Evolutionary conservation across 2,329 filamentous ascomycete genomes (phyloP).

Genomic region (Teratosphaeria gauchensis): DNA sequence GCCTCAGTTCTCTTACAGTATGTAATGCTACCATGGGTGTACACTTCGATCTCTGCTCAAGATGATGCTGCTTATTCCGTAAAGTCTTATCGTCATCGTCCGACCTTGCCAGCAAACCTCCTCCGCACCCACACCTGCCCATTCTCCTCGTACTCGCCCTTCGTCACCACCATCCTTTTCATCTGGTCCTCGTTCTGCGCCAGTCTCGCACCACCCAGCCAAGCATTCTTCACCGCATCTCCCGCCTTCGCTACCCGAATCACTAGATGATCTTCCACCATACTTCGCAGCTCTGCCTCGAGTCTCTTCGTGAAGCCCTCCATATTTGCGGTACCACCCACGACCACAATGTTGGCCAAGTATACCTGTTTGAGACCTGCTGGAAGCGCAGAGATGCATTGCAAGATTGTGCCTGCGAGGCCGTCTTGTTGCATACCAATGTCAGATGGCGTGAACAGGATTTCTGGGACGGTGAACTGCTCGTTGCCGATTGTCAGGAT

Average conservation of each 20-base stretch:
- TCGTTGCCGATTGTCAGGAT: constrained; percentile 83
- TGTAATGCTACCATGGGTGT: background rate
- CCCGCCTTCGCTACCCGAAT: constrained; percentile 61
- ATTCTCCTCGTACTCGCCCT: constrained; percentile 81
- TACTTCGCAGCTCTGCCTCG: constrained; percentile 22
- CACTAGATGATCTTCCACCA: constrained; percentile 56
- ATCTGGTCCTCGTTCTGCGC: constrained; percentile 58
- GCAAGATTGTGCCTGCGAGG: constrained; percentile 70
- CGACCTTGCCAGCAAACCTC: constrained; percentile 24
- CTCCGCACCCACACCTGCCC: constrained; percentile 41
- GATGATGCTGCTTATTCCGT: background rate
- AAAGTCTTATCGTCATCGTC: constrained; percentile 10
- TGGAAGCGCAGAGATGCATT: constrained; percentile 65
- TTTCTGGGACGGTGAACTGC: constrained; percentile 78
- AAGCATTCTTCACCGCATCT: constrained; percentile 71
- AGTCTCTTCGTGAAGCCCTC: constrained; percentile 74
- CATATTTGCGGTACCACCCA: constrained; percentile 75
- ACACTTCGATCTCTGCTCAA: background rate
- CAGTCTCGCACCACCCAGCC: constrained; percentile 73
- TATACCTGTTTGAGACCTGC: constrained; percentile 75
- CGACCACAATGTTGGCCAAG: constrained; percentile 76
- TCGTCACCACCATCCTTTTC: constrained; percentile 63
- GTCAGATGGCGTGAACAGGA: constrained; percentile 79
- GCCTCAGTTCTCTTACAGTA: background rate
- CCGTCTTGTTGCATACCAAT: constrained; percentile 78